These are phyloP conservation scores for Aspergillus novoparasiticus DNA, from an alignment of 2,329 filamentous ascomycete species.

Conservation along the genomic window DNA sequence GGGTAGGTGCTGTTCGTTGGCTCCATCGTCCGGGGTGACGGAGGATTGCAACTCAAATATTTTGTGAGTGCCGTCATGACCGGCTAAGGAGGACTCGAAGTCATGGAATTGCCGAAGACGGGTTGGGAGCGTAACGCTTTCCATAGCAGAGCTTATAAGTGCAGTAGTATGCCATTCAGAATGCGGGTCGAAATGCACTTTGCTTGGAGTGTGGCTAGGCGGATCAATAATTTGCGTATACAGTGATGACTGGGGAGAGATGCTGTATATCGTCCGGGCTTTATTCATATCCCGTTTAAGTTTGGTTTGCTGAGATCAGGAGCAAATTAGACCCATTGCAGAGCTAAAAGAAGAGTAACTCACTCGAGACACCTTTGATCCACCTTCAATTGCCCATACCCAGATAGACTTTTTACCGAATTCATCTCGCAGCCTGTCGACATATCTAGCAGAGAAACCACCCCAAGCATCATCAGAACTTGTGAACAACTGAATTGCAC, in stretches of 20 bases:
- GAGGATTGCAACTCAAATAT: slow-evolving; percentile 75
- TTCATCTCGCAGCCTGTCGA: slow-evolving; percentile 82
- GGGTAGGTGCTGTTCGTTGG: slow-evolving; percentile 5
- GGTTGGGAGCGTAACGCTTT: slow-evolving; percentile 76
- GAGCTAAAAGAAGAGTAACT: slow-evolving; percentile 22
- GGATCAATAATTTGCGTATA: slow-evolving; percentile 74
- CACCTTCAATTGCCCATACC: slow-evolving; percentile 80
- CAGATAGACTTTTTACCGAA: slow-evolving; percentile 85
- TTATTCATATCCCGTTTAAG: slow-evolving; percentile 70
- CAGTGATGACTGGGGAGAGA: slow-evolving; percentile 72
- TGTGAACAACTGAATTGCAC: slow-evolving; percentile 78
- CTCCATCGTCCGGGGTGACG: slow-evolving; percentile 42
- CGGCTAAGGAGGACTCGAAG: slow-evolving; percentile 53
- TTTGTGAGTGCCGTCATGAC: slow-evolving; percentile 69
- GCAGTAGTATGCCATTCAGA: slow-evolving; percentile 82
- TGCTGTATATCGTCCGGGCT: slow-evolving; percentile 69
- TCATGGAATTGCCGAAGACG: slow-evolving; percentile 50
- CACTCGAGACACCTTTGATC: slow-evolving; percentile 58
- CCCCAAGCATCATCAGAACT: slow-evolving; percentile 79
- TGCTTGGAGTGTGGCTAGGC: slow-evolving; percentile 57
- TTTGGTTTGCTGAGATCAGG: slow-evolving; percentile 53
- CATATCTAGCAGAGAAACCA: slow-evolving; percentile 71
- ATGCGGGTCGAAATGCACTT: slow-evolving; percentile 60
- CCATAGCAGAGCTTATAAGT: slow-evolving; percentile 73
- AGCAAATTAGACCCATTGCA: background rate